A percentile compares a stretch with the other conserved stretches of the same genome.
Conservation (phyloP, 768 basidiomycete genomes). For the Coprinopsis cinerea region DNA sequence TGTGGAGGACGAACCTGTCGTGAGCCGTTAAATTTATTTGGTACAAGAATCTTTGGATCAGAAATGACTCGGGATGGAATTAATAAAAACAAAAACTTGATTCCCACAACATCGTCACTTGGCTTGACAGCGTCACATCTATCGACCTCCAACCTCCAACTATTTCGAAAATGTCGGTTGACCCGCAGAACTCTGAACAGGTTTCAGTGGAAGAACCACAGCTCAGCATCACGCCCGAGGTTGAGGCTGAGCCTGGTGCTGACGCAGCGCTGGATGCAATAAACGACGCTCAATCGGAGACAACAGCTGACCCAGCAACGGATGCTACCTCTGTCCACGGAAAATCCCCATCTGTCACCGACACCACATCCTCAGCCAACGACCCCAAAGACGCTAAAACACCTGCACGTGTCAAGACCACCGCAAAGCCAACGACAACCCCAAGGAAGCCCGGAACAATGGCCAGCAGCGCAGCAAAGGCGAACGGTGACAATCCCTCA, state of each 20-base stretch:
- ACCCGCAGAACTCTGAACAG: slow-evolving; percentile 15
- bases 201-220: slow-evolving; percentile 15
- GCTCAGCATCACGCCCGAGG: slow-evolving; percentile 8
- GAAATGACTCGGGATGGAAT: too few relatives aligned
- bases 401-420: slow-evolving; percentile 15
- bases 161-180: slow-evolving; percentile 22
- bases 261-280: slow-evolving; percentile 13
- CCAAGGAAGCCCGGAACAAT: slow-evolving; percentile 29
- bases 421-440: slow-evolving; percentile 15
- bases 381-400: slow-evolving; percentile 12
- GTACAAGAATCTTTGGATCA: too few relatives aligned
- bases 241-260: slow-evolving; percentile 16
- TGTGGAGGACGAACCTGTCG: too few relatives aligned
- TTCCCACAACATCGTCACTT: too few relatives aligned
- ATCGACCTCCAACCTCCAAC: too few relatives aligned
- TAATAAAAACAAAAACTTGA: too few relatives aligned
- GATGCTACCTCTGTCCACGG: slow-evolving; percentile 15
- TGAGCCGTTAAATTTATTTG: too few relatives aligned
- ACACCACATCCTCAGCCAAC: slow-evolving; percentile 10
- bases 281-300: slow-evolving; percentile 14
- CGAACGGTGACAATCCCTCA: slow-evolving; percentile 41
- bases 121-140: too few relatives aligned
- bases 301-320: slow-evolving; percentile 18
- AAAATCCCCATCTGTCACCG: slow-evolving; percentile 6
- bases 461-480: slow-evolving; percentile 38